Percentiles rank a stretch among this genome's conserved stretches.
Evolutionary conservation across 768 basidiomycete genomes (phyloP).

Genomic region (Tricholomella constricta): DNA sequence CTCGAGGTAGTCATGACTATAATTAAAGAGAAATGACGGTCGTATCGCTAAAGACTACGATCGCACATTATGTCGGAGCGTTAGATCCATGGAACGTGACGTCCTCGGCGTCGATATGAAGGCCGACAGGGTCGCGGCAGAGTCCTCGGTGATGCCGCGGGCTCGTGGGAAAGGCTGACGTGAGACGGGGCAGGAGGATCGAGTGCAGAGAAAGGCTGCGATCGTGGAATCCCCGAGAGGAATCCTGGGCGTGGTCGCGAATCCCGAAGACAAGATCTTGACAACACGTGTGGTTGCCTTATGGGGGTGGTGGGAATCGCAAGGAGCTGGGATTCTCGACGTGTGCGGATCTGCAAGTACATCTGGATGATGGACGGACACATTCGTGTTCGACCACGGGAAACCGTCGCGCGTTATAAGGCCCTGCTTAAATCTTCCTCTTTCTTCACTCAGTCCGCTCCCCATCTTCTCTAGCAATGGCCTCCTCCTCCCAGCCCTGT

Average conservation of each 20-base stretch:
- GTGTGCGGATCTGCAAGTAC: conserved; percentile 37
- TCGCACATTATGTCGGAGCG: too few relatives aligned
- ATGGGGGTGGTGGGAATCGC: conserved; percentile 22
- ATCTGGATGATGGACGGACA: conserved; percentile 12
- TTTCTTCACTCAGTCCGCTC: conserved; percentile 29
- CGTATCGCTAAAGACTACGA: too few relatives aligned
- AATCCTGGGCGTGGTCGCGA: not conserved
- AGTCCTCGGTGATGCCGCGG: conserved; percentile 12
- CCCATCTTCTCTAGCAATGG: conserved; percentile 33
- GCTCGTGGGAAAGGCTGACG: not conserved
- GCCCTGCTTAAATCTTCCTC: conserved; percentile 27
- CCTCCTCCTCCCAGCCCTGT: conserved; percentile 40
- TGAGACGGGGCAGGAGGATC: not conserved
- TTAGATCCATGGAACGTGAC: not conserved
- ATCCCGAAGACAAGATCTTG: conserved; percentile 3
- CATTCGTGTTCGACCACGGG: conserved; percentile 28
- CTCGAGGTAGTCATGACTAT: not conserved
- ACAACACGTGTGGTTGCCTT: conserved; percentile 13
- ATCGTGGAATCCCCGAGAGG: not conserved
- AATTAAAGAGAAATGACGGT: too few relatives aligned
- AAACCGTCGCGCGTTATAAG: conserved; percentile 30
- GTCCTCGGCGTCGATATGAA: not conserved
- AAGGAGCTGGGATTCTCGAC: conserved; percentile 14
- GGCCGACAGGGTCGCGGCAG: conserved; percentile 3
- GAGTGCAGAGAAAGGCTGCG: not conserved